phyloP scores from a whole-genome alignment of 306 rosid species.

The Acacia confusa region DNA sequence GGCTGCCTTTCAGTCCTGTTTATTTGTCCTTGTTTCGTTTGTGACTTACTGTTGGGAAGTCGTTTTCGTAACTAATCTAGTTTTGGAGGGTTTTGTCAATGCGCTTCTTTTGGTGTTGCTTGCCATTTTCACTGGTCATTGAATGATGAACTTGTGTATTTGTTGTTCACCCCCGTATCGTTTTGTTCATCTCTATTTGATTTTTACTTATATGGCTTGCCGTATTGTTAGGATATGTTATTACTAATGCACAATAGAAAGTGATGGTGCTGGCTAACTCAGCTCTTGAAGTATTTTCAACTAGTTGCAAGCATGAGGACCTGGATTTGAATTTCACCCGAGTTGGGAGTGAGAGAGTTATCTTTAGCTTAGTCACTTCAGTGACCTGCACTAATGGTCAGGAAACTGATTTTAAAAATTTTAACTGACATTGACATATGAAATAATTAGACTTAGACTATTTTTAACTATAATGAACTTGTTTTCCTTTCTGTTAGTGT shows the following conservation, averaged over 20 bases:
- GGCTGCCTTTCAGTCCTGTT: neutral
- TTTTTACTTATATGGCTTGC: conserved; percentile 9
- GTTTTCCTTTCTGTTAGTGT: neutral
- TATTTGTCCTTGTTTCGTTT: neutral
- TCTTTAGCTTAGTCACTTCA: neutral
- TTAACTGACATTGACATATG: neutral
- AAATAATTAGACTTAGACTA: neutral
- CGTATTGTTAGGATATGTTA: neutral
- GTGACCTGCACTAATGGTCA: neutral
- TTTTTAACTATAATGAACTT: neutral
- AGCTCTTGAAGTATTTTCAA: neutral
- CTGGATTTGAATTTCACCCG: neutral
- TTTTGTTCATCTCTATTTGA: neutral
- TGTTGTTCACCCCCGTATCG: neutral
- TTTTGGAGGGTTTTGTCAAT: conserved; percentile 4
- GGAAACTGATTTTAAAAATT: neutral
- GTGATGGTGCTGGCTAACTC: neutral
- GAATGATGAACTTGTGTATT: conserved; percentile 2
- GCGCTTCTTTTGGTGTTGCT: conserved; percentile 19
- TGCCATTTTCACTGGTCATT: neutral
- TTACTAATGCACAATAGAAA: neutral
- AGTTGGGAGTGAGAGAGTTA: neutral
- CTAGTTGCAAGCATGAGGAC: neutral
- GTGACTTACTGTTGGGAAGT: neutral
- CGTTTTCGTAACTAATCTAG: neutral